Evolutionary conservation across 2,329 filamentous ascomycete genomes (phyloP), one percentile per base, ranked within the genome.

Genomic region (Ascochyta rabiei): DNA sequence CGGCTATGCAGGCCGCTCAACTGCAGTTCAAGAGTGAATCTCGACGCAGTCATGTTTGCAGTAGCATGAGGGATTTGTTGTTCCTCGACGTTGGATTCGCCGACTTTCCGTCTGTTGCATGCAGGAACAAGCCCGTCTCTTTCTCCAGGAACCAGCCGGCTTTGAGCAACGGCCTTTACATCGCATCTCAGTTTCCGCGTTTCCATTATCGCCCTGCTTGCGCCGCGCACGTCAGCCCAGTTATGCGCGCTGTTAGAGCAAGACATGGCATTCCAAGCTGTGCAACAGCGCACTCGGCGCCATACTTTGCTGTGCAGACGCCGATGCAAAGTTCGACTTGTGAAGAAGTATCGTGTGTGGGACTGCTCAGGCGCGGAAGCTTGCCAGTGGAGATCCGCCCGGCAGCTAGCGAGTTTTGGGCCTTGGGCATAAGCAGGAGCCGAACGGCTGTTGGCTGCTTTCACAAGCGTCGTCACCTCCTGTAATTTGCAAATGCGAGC

Each of bases 401-500:
- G 51, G 52, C 40, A 49, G 40, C 45, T 45, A 54, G 15, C 15
- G 16, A 40, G 38, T 26, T 26, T 21, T 24, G 19, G 38, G 19
- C 38, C 16, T 16, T 26, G 19, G 19, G 34, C 45, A 28, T n/a
- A n/a, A 28, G 13, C 41, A 55, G 41, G 42, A 42, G 38, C 52
- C 40, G 30, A 55, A 50, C 35, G 47, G 46, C 47, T 34, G 52
- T 55, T 55, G 52, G 52, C 52, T 55, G 37, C 35, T 46, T 43
- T 38, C n/a, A 42, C 46, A 50, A 46, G 52, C 52, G 52, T 50
- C 52, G 52, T 50, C 52, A 55, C 52, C 30, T 50, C 52, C 52
- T 55, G 52, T 50, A 55, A 55, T 55, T 55, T 55, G 46, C 46
- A 46, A 19, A 49, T 49, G 52, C 52, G 15, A 24, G 52, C 52